Percentiles rank a stretch among this genome's conserved stretches.
Evolutionary conservation across 768 basidiomycete genomes (phyloP).

Genomic region (Macrocybe gigantea): DNA sequence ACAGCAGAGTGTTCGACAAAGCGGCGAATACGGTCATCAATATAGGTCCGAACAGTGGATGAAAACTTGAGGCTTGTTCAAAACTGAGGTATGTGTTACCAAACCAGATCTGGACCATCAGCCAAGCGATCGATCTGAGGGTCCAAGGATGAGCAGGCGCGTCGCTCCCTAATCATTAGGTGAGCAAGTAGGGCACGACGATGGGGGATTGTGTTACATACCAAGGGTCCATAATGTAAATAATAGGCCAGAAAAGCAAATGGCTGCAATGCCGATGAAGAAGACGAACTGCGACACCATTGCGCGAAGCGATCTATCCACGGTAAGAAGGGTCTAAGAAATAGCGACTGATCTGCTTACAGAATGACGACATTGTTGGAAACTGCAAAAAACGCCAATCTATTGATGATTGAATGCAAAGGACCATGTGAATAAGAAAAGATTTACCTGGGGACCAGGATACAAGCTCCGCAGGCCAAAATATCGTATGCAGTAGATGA

Average conservation of each 20-base stretch:
- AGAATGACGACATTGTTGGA: slow-evolving; percentile 75
- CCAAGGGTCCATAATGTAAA: slow-evolving; percentile 47
- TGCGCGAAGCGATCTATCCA: slow-evolving; percentile 64
- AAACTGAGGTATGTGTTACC: slow-evolving; percentile 68
- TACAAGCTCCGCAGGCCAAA: slow-evolving; percentile 78
- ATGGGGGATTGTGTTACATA: slow-evolving; percentile 7
- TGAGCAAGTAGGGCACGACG: not conserved
- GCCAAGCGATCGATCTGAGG: slow-evolving; percentile 62
- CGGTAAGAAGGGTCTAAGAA: not conserved
- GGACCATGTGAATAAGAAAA: not conserved
- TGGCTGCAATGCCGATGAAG: slow-evolving; percentile 71
- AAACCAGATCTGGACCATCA: slow-evolving; percentile 87
- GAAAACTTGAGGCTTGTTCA: slow-evolving; percentile 51
- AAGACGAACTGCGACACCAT: slow-evolving; percentile 79
- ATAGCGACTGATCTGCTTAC: slow-evolving; percentile 32
- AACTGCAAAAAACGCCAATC: slow-evolving; percentile 77
- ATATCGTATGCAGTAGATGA: slow-evolving; percentile 60
- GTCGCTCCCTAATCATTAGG: too few species aligned
- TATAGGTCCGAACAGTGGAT: slow-evolving; percentile 69
- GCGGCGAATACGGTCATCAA: slow-evolving; percentile 79
- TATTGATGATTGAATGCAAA: slow-evolving; percentile 11
- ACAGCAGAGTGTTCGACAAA: slow-evolving; percentile 67
- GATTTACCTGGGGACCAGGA: slow-evolving; percentile 72
- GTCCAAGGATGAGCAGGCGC: slow-evolving; percentile 15
- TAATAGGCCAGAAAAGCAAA: slow-evolving; percentile 76